These are phyloP conservation scores for Mycena rebaudengoi DNA, from an alignment of 768 basidiomycete species.

Conservation along the genomic window DNA sequence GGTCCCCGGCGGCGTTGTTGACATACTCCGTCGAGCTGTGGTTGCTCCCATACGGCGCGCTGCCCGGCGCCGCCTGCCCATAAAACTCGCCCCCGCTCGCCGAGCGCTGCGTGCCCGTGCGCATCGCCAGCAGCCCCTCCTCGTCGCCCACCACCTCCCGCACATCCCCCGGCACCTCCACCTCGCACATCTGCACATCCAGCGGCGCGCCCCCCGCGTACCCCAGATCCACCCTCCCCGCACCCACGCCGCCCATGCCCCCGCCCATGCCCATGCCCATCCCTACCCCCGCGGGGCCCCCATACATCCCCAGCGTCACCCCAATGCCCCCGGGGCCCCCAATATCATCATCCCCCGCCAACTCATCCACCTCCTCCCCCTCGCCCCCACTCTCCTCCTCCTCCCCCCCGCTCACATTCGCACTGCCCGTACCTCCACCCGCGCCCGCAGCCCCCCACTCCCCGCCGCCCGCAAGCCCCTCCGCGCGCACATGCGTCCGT, in stretches of 20 bases:
- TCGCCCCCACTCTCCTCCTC: constrained; percentile 37
- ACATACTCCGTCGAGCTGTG: constrained; percentile 34
- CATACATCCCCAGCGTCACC: constrained; percentile 33
- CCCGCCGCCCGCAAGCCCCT: constrained; percentile 35
- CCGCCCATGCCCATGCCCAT: constrained; percentile 37
- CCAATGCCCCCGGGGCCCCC: constrained; percentile 29
- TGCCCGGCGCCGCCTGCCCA: constrained; percentile 22
- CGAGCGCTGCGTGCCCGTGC: constrained; percentile 31
- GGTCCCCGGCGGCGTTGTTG: constrained; percentile 34
- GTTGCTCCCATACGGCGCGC: constrained; percentile 27
- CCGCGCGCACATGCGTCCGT: constrained; percentile 67
- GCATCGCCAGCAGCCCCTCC: constrained; percentile 61
- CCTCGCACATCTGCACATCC: constrained; percentile 65
- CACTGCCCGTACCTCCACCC: too few relatives aligned
- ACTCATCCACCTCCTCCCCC: constrained; percentile 36
- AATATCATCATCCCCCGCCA: constrained; percentile 40
- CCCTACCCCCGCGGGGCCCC: constrained; percentile 28
- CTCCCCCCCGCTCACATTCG: constrained; percentile 38
- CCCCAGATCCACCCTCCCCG: constrained; percentile 30
- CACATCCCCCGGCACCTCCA: constrained; percentile 65
- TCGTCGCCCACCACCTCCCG: constrained; percentile 66
- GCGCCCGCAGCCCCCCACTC: constrained; percentile 34
- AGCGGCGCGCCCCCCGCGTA: constrained; percentile 38
- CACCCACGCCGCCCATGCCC: constrained; percentile 23
- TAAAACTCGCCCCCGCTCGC: constrained; percentile 19